Evolutionary conservation across 129 eudicot genomes (phyloP).

Genomic region (Flaveria trinervia): DNA sequence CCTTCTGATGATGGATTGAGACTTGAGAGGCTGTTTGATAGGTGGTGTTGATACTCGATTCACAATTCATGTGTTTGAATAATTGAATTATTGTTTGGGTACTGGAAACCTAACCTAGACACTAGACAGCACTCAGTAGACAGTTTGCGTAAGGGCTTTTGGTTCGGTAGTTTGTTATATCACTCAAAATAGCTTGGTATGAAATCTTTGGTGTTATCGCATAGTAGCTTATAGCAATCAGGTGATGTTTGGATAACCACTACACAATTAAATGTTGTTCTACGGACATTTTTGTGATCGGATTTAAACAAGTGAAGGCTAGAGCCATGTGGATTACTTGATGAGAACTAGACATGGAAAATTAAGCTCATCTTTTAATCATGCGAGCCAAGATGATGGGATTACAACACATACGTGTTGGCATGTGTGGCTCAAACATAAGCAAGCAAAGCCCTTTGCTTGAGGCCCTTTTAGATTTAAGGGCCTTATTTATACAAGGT

Average conservation of each 20-base stretch:
- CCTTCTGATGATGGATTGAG: constrained; percentile 12
- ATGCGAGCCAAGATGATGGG: constrained; percentile 16
- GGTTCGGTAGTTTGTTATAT: background rate
- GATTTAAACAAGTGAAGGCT: constrained; percentile 10
- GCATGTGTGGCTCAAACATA: constrained; percentile 6
- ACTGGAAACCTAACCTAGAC: constrained; percentile 3
- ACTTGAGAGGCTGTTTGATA: background rate
- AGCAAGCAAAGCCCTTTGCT: background rate
- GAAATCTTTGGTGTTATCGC: constrained; percentile 20
- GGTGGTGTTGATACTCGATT: background rate
- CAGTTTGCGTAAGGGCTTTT: background rate
- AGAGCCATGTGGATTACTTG: background rate
- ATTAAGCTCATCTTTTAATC: background rate
- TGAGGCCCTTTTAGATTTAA: background rate
- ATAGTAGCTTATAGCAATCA: constrained; percentile 6
- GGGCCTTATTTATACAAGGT: background rate
- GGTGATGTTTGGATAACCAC: constrained; percentile 5
- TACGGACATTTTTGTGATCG: background rate
- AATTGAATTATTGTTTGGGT: background rate
- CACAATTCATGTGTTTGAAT: constrained; percentile 2
- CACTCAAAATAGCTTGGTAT: constrained; percentile 7
- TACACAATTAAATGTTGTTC: background rate
- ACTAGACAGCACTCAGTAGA: background rate
- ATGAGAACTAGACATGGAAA: constrained; percentile 3
- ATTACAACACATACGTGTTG: constrained; percentile 5